A percentile compares a stretch with the other conserved stretches of the same genome.
These are phyloP conservation scores for Cadophora malorum DNA, from an alignment of 2,329 filamentous ascomycete genomes.

Conservation along the genomic window DNA sequence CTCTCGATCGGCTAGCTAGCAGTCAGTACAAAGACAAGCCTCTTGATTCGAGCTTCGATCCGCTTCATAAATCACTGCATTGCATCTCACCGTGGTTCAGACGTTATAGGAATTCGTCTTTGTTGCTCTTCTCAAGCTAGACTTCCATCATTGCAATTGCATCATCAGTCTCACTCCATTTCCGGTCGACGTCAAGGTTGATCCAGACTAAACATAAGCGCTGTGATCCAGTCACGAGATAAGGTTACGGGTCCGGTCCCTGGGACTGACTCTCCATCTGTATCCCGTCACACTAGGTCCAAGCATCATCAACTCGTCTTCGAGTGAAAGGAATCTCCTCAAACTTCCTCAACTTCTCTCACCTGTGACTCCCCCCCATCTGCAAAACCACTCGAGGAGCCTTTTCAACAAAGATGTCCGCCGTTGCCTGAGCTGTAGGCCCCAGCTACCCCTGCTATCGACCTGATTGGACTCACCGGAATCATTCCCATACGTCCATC, in stretches of 20 bases:
- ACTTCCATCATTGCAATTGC: slow-evolving; percentile 4
- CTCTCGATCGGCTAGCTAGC: slow-evolving; percentile 8
- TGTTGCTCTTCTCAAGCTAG: slow-evolving; percentile 3
- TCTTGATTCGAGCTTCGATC: slow-evolving; percentile 12
- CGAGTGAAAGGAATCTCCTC: background rate
- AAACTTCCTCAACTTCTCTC: slow-evolving; percentile 12
- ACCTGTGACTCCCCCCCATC: slow-evolving; percentile 12
- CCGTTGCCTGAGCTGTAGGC: slow-evolving; percentile 39
- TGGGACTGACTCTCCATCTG: slow-evolving; percentile 36
- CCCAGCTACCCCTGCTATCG: slow-evolving; percentile 38
- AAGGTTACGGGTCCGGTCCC: slow-evolving; percentile 8
- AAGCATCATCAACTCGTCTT: slow-evolving; percentile 26
- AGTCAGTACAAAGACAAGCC: slow-evolving; percentile 1
- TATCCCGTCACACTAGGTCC: slow-evolving; percentile 9
- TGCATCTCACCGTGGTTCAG: background rate
- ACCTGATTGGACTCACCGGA: slow-evolving; percentile 37
- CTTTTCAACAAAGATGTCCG: slow-evolving; percentile 34
- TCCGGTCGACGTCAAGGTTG: slow-evolving; percentile 4
- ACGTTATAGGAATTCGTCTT: background rate
- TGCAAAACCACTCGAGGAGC: background rate
- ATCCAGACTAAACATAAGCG: slow-evolving; percentile 29
- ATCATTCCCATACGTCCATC: slow-evolving; percentile 24
- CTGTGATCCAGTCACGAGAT: slow-evolving; percentile 39
- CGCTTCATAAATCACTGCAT: background rate
- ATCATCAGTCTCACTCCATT: background rate